These are phyloP conservation scores for Arctium lappa DNA, from an alignment of 129 eudicot genomes.

Conservation along the genomic window DNA sequence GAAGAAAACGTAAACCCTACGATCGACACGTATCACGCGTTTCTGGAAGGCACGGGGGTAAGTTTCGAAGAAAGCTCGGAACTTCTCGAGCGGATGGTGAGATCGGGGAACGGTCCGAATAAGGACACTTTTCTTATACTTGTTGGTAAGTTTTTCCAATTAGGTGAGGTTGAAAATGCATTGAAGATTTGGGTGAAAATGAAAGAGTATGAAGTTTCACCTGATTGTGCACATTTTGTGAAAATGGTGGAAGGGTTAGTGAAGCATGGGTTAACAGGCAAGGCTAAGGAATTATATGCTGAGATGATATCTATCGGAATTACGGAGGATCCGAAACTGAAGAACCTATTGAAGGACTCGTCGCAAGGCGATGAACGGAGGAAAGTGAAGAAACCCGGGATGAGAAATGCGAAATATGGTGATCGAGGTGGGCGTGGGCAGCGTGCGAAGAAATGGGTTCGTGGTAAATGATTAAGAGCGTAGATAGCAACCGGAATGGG, in stretches of 20 bases:
- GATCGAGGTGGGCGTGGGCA: constrained; percentile 9
- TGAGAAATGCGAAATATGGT: constrained; percentile 19
- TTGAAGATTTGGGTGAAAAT: constrained; percentile 73
- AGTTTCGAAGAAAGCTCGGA: constrained; percentile 50
- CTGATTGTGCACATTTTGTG: constrained; percentile 49
- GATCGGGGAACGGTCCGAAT: constrained; percentile 60
- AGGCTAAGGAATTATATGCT: constrained; percentile 57
- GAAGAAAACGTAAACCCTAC: constrained; percentile 56
- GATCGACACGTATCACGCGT: constrained; percentile 71
- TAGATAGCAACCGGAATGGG: neutral
- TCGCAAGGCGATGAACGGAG: constrained; percentile 8
- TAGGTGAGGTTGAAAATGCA: constrained; percentile 55
- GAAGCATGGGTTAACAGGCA: constrained; percentile 39
- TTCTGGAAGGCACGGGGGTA: constrained; percentile 50
- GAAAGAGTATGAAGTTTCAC: constrained; percentile 50
- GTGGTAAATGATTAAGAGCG: constrained; percentile 24
- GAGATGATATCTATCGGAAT: constrained; percentile 66
- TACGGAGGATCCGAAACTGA: constrained; percentile 62
- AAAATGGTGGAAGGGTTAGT: constrained; percentile 63
- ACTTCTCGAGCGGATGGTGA: constrained; percentile 58
- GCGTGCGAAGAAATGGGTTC: constrained; percentile 28
- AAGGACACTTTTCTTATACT: constrained; percentile 46
- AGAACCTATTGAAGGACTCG: constrained; percentile 49
- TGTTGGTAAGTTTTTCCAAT: constrained; percentile 44
- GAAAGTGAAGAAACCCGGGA: constrained; percentile 24